phyloP scores from a whole-genome alignment of 2,329 filamentous ascomycete genomes.

The Talaromyces sp. region DNA sequence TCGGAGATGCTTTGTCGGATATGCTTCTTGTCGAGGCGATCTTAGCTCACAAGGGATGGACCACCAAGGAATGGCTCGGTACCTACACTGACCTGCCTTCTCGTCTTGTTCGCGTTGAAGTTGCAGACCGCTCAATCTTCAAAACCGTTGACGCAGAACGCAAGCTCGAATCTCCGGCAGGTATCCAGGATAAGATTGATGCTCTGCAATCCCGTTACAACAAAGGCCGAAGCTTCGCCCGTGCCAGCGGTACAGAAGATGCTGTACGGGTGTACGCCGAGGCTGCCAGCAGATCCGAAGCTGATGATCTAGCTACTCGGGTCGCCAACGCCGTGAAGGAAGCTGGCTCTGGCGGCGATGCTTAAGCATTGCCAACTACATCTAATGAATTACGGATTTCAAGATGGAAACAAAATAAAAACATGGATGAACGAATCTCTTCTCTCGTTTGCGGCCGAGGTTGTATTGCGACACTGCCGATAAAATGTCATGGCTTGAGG shows the following conservation, averaged over 20 bases:
- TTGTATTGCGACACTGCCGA: not conserved
- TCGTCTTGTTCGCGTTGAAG: conserved; percentile 88
- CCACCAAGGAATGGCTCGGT: conserved; percentile 81
- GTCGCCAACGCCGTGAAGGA: conserved; percentile 73
- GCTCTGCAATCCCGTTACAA: conserved; percentile 84
- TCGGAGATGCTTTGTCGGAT: conserved; percentile 93
- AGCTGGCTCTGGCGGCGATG: conserved; percentile 34
- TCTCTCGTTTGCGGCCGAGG: not conserved
- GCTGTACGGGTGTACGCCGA: conserved; percentile 95
- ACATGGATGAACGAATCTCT: not conserved
- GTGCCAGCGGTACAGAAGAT: conserved; percentile 93
- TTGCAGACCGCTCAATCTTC: conserved; percentile 78
- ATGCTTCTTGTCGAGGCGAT: conserved; percentile 95
- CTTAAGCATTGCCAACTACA: not conserved
- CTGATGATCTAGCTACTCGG: conserved; percentile 82
- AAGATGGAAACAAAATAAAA: not conserved
- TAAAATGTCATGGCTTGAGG: conserved; percentile 6
- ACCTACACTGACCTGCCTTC: conserved; percentile 95
- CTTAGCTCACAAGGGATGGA: conserved; percentile 91
- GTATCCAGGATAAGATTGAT: conserved; percentile 83
- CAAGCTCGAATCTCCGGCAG: conserved; percentile 72
- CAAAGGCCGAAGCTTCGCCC: conserved; percentile 82
- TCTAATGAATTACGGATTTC: conserved; percentile 3
- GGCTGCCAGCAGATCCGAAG: conserved; percentile 81
- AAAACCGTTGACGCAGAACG: conserved; percentile 90